Conservation (phyloP, 2,329 filamentous ascomycete species). For the Aspergillus fijiensis region DNA sequence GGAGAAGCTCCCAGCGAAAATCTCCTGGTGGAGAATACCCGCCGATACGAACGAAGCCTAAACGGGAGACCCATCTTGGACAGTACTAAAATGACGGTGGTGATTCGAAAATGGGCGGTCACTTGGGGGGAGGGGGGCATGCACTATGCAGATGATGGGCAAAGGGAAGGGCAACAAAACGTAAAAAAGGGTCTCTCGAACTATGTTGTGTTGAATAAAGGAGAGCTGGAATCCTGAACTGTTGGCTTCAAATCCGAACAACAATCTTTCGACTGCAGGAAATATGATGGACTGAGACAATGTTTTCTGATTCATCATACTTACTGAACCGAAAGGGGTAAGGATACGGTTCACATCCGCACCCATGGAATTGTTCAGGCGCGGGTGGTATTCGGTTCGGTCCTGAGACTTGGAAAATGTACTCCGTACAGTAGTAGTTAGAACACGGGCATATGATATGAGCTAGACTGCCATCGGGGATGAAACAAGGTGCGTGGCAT, state of each 20-base stretch:
- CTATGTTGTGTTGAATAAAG: background rate
- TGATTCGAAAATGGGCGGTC: background rate
- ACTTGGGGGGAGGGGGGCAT: background rate
- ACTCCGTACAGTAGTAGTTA: too few relatives aligned
- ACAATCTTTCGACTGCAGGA: background rate
- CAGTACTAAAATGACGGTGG: background rate
- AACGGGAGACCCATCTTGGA: constrained; percentile 17
- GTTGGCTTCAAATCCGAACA: background rate
- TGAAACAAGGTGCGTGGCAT: constrained; percentile 23
- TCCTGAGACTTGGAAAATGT: background rate
- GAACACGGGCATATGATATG: background rate
- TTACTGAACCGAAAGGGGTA: constrained; percentile 12
- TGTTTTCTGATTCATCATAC: constrained; percentile 20
- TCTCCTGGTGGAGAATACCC: constrained; percentile 32
- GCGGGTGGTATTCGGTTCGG: background rate
- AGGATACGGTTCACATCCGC: constrained; percentile 3
- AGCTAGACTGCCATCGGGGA: constrained; percentile 1
- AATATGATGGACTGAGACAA: background rate
- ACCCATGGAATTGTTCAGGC: constrained; percentile 7
- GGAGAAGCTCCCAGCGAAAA: constrained; percentile 39
- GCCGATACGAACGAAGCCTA: constrained; percentile 19
- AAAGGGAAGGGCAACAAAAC: background rate
- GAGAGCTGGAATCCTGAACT: background rate
- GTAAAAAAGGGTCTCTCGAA: background rate
- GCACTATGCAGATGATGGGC: background rate